phyloP scores from a whole-genome alignment of 139 green algal genomes.

The Astrephomene gubernaculifera region DNA sequence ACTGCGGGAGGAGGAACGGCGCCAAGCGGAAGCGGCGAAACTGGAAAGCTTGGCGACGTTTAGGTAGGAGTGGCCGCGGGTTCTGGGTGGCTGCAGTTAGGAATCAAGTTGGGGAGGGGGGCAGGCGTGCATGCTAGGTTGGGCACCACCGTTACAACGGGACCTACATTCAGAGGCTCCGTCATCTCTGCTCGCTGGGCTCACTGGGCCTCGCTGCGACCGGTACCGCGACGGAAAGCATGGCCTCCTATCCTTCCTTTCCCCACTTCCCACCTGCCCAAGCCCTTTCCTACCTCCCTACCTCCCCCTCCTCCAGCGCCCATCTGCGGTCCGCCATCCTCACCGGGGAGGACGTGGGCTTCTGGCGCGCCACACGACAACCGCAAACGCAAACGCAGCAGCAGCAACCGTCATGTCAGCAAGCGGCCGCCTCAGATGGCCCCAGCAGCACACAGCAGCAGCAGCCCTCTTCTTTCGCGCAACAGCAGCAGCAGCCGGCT shows the following conservation, averaged over 20 bases:
- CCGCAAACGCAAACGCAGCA: background rate
- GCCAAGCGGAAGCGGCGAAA: background rate
- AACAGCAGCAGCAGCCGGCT: no score
- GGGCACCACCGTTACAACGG: no score
- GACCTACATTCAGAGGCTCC: background rate
- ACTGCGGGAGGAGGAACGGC: constrained; percentile 15
- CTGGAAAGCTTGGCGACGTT: background rate
- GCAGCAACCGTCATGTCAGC: no score
- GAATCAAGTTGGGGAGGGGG: background rate
- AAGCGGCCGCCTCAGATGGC: no score
- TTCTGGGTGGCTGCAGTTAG: background rate
- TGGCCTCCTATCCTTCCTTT: background rate
- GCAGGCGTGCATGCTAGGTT: no score
- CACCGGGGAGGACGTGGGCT: constrained; percentile 32
- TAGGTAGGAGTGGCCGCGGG: background rate
- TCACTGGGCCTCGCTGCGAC: background rate
- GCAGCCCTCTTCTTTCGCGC: no score
- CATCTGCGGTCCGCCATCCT: constrained; percentile 46
- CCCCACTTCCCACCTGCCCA: background rate
- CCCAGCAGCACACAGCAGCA: no score
- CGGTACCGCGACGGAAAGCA: no score
- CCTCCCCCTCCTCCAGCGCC: background rate
- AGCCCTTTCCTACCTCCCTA: background rate
- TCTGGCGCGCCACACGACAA: constrained; percentile 21
- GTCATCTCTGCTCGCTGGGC: background rate